Base-by-base conservation (phyloP, 2,329 filamentous ascomycete genomes). In the Arthrobotrys iridis region DNA sequence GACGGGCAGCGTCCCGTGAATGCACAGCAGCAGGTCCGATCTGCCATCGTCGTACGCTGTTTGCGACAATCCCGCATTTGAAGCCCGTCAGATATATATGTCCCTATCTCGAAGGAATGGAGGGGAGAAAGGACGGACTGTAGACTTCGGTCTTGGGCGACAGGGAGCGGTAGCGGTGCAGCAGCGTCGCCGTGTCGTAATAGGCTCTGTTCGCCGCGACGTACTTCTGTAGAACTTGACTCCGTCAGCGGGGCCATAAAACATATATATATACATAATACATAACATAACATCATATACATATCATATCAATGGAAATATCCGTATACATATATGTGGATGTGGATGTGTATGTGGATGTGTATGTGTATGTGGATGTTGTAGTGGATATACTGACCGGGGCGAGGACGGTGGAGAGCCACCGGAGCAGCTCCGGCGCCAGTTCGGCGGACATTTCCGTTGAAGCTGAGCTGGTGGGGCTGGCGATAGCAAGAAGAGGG, bases 141-240 rank as follows among this genome's bases (percentile, higher is more conserved):
- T 98, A 96, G 59, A 98, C 93, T 82, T 98, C 93, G 76, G 95
- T 99, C 79, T 92, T 88, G 24, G 93, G 93, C 6, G 90, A 87
- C 20, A 99, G 86, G 1, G 92, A 91, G 5, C 93, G 88, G 81
- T 93, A 93, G 78, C 91, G 88, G 30, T 91, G 87, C 62, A 99
- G 88, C 26, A 90, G 88, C 81, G 93, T 90, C 77, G 92, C 93
- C 79, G 96, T 90, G 83, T 98, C 93, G 81, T 91, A 91, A 84
- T 98, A 98, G 63, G 93, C 93, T 76, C 93, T 90, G 81, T 94
- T 96, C 72, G 96, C 90, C 84, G 98, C 92, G 82, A 89, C 89
- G 82, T 99, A 98, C 87, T 96, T 93, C 92, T 98, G n/a, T n/a
- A n/a, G n/a, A n/a, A n/a, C n/a, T n/a, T n/a, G n/a, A n/a, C n/a